phyloP scores from a whole-genome alignment of 768 basidiomycete genomes.

The Auriscalpium microsporum region DNA sequence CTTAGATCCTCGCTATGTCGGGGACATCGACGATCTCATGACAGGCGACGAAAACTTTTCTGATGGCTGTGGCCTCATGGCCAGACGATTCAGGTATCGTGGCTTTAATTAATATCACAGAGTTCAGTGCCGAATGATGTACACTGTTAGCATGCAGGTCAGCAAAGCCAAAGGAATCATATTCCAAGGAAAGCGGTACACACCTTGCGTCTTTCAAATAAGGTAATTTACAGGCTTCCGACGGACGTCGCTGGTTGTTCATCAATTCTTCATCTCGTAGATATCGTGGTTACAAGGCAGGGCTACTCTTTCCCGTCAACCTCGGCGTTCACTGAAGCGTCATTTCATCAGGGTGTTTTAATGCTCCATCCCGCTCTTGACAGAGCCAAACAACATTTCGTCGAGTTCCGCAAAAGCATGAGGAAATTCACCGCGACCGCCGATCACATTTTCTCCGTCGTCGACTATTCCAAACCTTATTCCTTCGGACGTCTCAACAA shows the following conservation, averaged over 20 bases:
- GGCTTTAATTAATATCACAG: no score
- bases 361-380: conserved; percentile 60
- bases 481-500: conserved; percentile 62
- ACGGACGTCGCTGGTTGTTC: not conserved
- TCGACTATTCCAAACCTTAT: conserved; percentile 55
- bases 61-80: conserved; percentile 63
- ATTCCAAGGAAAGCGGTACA: conserved; percentile 48
- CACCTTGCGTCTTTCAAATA: conserved; percentile 56
- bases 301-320: not conserved
- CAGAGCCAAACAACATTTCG: conserved; percentile 34
- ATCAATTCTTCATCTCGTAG: conserved; percentile 23
- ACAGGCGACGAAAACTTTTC: conserved; percentile 52
- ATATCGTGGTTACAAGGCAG: conserved; percentile 55
- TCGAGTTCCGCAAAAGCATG: conserved; percentile 60
- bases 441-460: conserved; percentile 58
- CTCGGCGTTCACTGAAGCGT: not conserved
- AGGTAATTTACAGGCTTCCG: conserved; percentile 27
- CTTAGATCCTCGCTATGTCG: conserved; percentile 38
- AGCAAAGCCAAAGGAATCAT: conserved; percentile 47
- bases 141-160: conserved; percentile 35
- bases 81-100: conserved; percentile 23
- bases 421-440: conserved; percentile 54
- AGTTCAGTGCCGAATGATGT: not conserved
- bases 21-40: conserved; percentile 54
- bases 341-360: conserved; percentile 38